Conservation (phyloP, 108 stramenopile genomes). For the Licmophora abbreviata region DNA sequence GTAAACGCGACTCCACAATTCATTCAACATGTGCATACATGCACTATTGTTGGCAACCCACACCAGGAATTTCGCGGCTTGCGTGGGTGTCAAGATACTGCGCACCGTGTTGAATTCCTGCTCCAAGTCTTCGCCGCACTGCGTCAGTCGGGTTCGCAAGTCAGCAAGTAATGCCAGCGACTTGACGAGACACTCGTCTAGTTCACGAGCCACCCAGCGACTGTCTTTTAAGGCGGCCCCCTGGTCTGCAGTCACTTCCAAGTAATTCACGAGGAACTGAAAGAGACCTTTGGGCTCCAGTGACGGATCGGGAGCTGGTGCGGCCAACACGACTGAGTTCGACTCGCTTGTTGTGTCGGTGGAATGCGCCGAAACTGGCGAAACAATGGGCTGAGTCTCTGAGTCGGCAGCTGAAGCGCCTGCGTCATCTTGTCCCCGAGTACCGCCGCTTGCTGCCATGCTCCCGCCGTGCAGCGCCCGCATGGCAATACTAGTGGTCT, state of each 20-base stretch:
- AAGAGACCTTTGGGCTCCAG: constrained; percentile 39
- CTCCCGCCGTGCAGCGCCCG: constrained; percentile 37
- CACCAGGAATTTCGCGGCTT: constrained; percentile 90
- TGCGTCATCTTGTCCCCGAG: not conserved
- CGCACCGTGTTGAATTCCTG: constrained; percentile 76
- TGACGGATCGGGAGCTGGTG: not conserved
- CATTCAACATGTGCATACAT: constrained; percentile 93
- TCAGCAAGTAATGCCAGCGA: constrained; percentile 43
- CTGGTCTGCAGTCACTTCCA: constrained; percentile 58
- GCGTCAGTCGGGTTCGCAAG: constrained; percentile 36
- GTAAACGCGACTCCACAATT: constrained; percentile 85
- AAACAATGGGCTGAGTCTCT: not conserved
- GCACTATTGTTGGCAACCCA: constrained; percentile 90
- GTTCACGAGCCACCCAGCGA: constrained; percentile 61
- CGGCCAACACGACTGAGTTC: not conserved
- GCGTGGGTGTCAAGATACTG: constrained; percentile 71
- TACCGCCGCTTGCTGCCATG: constrained; percentile 3
- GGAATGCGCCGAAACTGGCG: not conserved
- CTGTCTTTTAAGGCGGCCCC: constrained; percentile 55
- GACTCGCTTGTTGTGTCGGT: not conserved
- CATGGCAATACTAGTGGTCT: constrained; percentile 69
- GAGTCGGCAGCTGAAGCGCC: not conserved
- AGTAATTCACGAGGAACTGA: constrained; percentile 22
- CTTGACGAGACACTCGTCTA: constrained; percentile 48
- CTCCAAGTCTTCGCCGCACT: constrained; percentile 67